Evolutionary conservation across 495 filamentous ascomycete genomes (phyloP).

Genomic region (Aspergillus panamensis): DNA sequence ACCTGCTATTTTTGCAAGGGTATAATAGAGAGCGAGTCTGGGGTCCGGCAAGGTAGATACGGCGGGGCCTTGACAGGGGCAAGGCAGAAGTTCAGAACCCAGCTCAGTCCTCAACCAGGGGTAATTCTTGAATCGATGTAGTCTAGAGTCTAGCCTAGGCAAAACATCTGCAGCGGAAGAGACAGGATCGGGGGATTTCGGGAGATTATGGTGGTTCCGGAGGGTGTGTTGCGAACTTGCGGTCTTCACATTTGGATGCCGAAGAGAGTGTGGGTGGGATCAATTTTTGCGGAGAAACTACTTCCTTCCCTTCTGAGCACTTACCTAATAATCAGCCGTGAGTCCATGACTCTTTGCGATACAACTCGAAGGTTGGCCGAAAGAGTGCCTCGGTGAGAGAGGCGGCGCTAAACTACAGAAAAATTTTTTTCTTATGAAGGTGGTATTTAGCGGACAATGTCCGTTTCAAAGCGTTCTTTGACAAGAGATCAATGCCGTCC

Average conservation of each 20-base stretch:
- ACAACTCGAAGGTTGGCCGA: background rate
- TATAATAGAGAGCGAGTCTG: too few species aligned
- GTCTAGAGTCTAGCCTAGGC: conserved; percentile 8
- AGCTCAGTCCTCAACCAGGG: background rate
- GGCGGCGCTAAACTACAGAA: background rate
- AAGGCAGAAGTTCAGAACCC: background rate
- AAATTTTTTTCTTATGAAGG: background rate
- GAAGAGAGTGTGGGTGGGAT: background rate
- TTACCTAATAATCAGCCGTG: conserved; percentile 24
- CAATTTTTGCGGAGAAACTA: conserved; percentile 17
- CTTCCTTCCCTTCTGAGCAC: conserved; percentile 2
- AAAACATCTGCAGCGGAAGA: conserved; percentile 6
- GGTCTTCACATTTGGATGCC: conserved; percentile 4
- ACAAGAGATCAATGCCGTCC: background rate
- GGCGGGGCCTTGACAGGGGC: background rate
- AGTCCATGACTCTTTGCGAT: background rate
- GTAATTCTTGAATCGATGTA: background rate
- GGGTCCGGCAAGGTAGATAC: background rate
- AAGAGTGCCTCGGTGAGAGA: background rate
- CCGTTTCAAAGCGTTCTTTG: background rate
- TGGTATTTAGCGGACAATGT: background rate
- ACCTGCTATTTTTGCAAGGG: too few species aligned
- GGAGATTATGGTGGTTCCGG: conserved; percentile 18
- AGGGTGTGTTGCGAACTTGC: conserved; percentile 9
- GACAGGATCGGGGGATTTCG: conserved; percentile 23